Conservation (phyloP, 306 rosid species). For the Pyrus communis region DNA sequence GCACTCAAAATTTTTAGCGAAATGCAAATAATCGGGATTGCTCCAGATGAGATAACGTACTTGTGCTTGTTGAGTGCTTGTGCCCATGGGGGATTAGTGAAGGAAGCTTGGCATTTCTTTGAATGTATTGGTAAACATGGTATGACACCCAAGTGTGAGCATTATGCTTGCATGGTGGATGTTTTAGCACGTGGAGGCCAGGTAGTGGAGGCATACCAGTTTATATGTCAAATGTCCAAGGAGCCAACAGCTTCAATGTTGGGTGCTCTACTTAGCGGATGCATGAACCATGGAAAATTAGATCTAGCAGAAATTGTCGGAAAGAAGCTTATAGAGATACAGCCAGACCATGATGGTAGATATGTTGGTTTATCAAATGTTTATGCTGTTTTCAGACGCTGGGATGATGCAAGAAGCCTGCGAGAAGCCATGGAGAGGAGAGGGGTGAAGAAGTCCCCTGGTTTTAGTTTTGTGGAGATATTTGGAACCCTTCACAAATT, state of each 20-base stretch:
- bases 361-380: constrained; percentile 65
- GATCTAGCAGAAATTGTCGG: constrained; percentile 63
- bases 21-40: constrained; percentile 50
- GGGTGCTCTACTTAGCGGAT: constrained; percentile 66
- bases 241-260: constrained; percentile 68
- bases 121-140: constrained; percentile 41
- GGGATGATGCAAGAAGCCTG: constrained; percentile 65
- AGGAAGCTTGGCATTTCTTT: constrained; percentile 68
- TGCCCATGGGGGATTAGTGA: constrained; percentile 72
- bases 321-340: constrained; percentile 63
- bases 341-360: constrained; percentile 76
- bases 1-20: constrained; percentile 42
- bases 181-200: constrained; percentile 66
- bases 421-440: constrained; percentile 66
- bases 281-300: constrained; percentile 56
- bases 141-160: constrained; percentile 49
- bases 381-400: constrained; percentile 51
- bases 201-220: constrained; percentile 45
- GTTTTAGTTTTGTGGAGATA: constrained; percentile 63
- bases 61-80: constrained; percentile 69
- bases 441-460: constrained; percentile 71
- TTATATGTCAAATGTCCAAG: constrained; percentile 52
- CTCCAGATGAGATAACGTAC: constrained; percentile 68
- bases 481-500: constrained; percentile 55
- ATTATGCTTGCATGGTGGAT: constrained; percentile 79